A percentile compares a stretch with the other conserved stretches of the same genome.
phyloP scores from a whole-genome alignment of 75 land plant species.

The Pinus albicaulis region DNA sequence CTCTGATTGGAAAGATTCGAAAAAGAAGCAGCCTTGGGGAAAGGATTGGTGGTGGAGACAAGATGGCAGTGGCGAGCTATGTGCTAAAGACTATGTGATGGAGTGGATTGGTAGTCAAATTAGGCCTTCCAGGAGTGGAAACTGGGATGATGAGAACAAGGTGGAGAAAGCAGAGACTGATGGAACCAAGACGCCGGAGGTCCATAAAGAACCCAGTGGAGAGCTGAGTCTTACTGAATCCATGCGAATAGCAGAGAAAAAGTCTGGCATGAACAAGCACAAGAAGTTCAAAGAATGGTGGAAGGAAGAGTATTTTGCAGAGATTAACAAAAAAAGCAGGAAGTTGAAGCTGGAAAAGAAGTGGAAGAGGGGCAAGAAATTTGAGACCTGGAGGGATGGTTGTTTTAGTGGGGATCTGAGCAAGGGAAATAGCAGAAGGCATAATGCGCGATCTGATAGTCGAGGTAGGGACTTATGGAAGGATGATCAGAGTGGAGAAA shows the following conservation, averaged over 20 bases:
- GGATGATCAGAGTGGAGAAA: slow-evolving; percentile 11
- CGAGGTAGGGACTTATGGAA: slow-evolving; percentile 10
- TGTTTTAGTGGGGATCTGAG: slow-evolving; percentile 12
- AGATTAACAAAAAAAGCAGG: slow-evolving; percentile 48
- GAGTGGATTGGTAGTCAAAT: slow-evolving; percentile 92
- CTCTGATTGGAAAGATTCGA: slow-evolving; percentile 9
- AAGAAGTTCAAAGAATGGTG: slow-evolving; percentile 87
- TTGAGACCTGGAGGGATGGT: slow-evolving; percentile 13
- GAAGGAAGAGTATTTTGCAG: slow-evolving; percentile 77
- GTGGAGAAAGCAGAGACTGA: slow-evolving; percentile 5
- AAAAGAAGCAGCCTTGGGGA: slow-evolving; percentile 37
- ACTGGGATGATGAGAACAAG: slow-evolving; percentile 48
- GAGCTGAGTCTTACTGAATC: slow-evolving; percentile 15
- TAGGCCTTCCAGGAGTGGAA: slow-evolving; percentile 27
- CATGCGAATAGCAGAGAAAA: slow-evolving; percentile 17
- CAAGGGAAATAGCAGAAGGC: slow-evolving; percentile 11
- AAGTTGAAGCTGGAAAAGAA: slow-evolving; percentile 22
- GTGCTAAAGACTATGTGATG: slow-evolving; percentile 74
- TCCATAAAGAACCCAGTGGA: slow-evolving; percentile 17
- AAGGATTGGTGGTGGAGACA: slow-evolving; percentile 92
- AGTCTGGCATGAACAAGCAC: slow-evolving; percentile 22
- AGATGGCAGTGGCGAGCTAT: slow-evolving; percentile 63
- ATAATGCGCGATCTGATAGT: slow-evolving; percentile 5
- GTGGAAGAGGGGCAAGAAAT: slow-evolving; percentile 18
- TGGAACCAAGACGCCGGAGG: slow-evolving; percentile 25